Evolutionary conservation across 2,329 filamentous ascomycete species (phyloP).

Genomic region (Sclerotinia borealis): DNA sequence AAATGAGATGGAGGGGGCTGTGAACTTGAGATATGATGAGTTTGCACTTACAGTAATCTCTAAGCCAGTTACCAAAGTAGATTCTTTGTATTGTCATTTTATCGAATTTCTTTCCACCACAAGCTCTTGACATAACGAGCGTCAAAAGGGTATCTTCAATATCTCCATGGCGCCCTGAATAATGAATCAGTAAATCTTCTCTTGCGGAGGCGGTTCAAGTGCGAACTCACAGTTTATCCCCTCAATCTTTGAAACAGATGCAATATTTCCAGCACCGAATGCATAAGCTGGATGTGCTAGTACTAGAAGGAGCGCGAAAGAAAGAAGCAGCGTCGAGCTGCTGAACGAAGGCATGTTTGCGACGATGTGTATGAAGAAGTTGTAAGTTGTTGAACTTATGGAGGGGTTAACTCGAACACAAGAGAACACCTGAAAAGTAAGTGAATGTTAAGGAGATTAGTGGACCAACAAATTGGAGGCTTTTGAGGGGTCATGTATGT

Average conservation of each 20-base stretch:
- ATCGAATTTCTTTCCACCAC: conserved; percentile 72
- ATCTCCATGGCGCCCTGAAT: conserved; percentile 72
- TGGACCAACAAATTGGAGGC: not conserved
- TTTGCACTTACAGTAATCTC: conserved; percentile 60
- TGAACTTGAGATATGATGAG: not conserved
- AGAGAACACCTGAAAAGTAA: not conserved
- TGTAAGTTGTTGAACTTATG: conserved; percentile 7
- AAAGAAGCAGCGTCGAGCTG: conserved; percentile 26
- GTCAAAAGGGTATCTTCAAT: conserved; percentile 86
- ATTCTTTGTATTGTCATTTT: conserved; percentile 83
- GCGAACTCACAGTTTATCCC: conserved; percentile 66
- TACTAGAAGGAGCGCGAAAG: conserved; percentile 54
- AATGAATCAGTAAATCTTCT: not conserved
- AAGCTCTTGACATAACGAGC: conserved; percentile 56
- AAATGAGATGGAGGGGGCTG: not conserved
- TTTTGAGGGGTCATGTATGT: not conserved
- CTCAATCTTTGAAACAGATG: conserved; percentile 71
- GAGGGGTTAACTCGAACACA: conserved; percentile 4
- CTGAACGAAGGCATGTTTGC: conserved; percentile 28
- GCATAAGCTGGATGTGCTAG: conserved; percentile 65
- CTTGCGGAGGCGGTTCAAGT: not conserved
- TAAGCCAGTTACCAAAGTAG: conserved; percentile 95
- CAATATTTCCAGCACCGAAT: conserved; percentile 87
- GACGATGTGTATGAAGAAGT: not conserved
- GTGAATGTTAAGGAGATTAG: not conserved